Base-by-base conservation (phyloP, 2,329 filamentous ascomycete species). In the Aspergillus sp. region DNA sequence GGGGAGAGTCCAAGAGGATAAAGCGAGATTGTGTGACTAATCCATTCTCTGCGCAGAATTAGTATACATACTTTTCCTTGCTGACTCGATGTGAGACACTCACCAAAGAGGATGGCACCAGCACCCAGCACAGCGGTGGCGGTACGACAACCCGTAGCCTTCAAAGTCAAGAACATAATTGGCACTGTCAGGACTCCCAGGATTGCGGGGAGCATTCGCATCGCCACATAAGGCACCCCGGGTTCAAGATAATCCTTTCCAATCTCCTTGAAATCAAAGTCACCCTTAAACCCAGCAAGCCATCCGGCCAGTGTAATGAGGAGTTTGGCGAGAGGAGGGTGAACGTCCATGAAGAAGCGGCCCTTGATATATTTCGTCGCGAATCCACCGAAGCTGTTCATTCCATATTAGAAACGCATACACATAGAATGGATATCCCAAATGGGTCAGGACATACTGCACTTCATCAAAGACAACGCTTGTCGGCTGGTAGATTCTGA, bases 341-440 rank as follows among this genome's bases (percentile, higher is more conserved):
- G 95, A n/a, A 99, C 95, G 74, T 99, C 95, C 95, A 99, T 99
- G 77, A 99, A 99, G 84, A 99, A 99, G 74, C 84, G 89, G 71
- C 95, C 95, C 82, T 99, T 98, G 84, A 99, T 98, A 77, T 99
- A 99, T 78, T 99, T 99, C 68, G 90, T 91, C 64, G 95, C 95
- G 74, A 99, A 99, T 49, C 95, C 95, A 75, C 95, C 95, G 76
- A 99, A 99, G 79, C 92, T 96, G 70, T 64, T 62, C 49, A 57
- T 31, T 55, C 37, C 27, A 47, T 17, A 35, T 63, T 56, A 63
- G 58, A 45, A 35, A 37, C 35, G 41, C 19, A 12, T 12, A 14
- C 3, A 37, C 9, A 25, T 58, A 52, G 53, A 46, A 43, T n/a
- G 40, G 54, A 21, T 21, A 52, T 21, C 46, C 25, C 27, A 14